Percentiles rank a stretch among this genome's conserved stretches.
These are phyloP conservation scores for Sinapis alba DNA, from an alignment of 441 rosid genomes.

Conservation along the genomic window DNA sequence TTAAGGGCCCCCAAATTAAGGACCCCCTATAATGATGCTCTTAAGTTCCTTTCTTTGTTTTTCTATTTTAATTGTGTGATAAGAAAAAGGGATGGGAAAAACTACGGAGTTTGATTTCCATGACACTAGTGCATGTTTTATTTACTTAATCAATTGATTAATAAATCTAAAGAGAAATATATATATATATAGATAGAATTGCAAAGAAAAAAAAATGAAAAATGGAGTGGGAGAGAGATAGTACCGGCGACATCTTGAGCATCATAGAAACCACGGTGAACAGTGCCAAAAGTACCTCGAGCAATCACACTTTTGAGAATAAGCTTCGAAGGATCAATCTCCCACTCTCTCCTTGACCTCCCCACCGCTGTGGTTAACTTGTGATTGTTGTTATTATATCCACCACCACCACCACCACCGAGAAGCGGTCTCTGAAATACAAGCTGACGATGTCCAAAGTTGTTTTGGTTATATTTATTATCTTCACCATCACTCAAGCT, in stretches of 20 bases:
- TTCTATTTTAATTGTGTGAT: neutral
- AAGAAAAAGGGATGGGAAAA: neutral
- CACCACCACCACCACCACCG: conserved; percentile 27
- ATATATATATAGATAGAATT: neutral
- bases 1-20: too few species aligned
- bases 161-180: neutral
- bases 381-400: conserved; percentile 5
- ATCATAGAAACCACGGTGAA: conserved; percentile 92
- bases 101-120: neutral
- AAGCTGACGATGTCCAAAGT: conserved; percentile 38
- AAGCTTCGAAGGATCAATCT: conserved; percentile 90
- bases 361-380: conserved; percentile 20
- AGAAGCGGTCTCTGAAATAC: conserved; percentile 36
- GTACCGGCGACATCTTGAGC: conserved; percentile 94
- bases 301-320: conserved; percentile 74
- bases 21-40: too few species aligned
- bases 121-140: neutral
- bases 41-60: neutral
- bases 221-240: conserved; percentile 31
- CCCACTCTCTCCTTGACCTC: conserved; percentile 77
- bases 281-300: conserved; percentile 91
- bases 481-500: conserved; percentile 46
- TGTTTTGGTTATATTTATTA: conserved; percentile 23
- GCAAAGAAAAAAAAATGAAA: neutral
- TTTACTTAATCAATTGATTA: conserved; percentile 1